Base-by-base conservation (phyloP, 306 rosid species). In the Quercus engelmannii region DNA sequence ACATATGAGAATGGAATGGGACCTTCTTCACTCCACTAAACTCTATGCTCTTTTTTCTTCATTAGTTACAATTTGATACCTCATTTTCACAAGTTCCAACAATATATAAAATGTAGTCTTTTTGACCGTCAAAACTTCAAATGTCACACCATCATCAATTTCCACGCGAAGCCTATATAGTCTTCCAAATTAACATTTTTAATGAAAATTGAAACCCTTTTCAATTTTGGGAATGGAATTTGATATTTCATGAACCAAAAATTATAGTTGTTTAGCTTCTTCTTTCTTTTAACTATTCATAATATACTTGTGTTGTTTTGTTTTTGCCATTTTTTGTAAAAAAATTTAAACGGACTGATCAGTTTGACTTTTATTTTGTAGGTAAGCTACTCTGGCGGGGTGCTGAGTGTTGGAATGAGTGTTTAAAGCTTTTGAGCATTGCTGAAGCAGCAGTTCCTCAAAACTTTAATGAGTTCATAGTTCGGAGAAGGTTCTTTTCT, bases 341-440 rank as follows among this genome's bases (percentile, higher is more conserved):
- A 58, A 35, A n/a, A 8, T 58, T 20, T 57, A 11, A 19, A 7
- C 5, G 11, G 21, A 58, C 15, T 3, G 11, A 18, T 58, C 30
- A 62, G 23, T 56, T 58, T 71, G 17, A 71, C 25, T 19, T 70
- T 17, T 35, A 6, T 65, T 21, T 75, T 18, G 61, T 86, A 92
- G 97, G 83, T 49, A 94, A 89, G 87, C 91, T 83, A 75, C 90
- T 94, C 21, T 91, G 94, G 93, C 85, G 86, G 81, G 97, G 92
- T 71, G 95, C 90, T 21, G 95, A 86, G 80, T 94, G 95, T 89
- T 94, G 99, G 99, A 80, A 79, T 31, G 99, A 94, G 78, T 83
- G 92, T 82, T 30, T 91, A 67, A 90, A 88, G 86, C 97, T 92
- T 79, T 83, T 94, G 86, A 82, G 65, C 73, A 68, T 86, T 59